Percentiles rank a stretch among this genome's conserved stretches.
Conservation (phyloP, 2,329 filamentous ascomycete species). For the Aureobasidium sp. region DNA sequence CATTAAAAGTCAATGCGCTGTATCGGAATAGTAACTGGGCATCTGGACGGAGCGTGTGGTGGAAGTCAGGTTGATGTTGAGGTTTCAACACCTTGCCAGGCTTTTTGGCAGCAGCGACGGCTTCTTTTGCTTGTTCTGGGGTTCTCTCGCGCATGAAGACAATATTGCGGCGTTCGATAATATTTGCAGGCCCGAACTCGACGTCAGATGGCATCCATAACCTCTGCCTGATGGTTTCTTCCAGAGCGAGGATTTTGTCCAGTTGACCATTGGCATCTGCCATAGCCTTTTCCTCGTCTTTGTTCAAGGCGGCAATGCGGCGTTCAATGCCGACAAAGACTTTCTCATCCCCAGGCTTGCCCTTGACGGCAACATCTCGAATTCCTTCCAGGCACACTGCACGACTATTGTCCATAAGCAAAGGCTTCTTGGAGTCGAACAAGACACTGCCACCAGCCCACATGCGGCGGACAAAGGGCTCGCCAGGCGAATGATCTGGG, state of each 20-base stretch:
- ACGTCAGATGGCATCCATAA: slow-evolving; percentile 36
- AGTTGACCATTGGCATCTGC: slow-evolving; percentile 14
- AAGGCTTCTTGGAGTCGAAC: slow-evolving; percentile 36
- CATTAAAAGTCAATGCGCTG: slow-evolving; percentile 85
- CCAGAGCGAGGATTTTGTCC: slow-evolving; percentile 7
- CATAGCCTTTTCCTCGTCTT: slow-evolving; percentile 24
- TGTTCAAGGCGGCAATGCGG: slow-evolving; percentile 30
- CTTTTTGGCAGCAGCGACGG: slow-evolving; percentile 21
- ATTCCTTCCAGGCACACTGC: slow-evolving; percentile 41
- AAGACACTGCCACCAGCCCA: slow-evolving; percentile 76
- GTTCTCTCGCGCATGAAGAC: slow-evolving; percentile 52
- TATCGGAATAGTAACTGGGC: slow-evolving; percentile 75
- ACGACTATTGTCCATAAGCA: slow-evolving; percentile 26
- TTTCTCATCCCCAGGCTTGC: slow-evolving; percentile 43
- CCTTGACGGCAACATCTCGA: slow-evolving; percentile 40
- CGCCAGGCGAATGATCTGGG: slow-evolving; percentile 63
- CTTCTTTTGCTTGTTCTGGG: slow-evolving; percentile 27
- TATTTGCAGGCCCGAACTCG: slow-evolving; percentile 32
- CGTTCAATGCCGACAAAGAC: slow-evolving; percentile 54
- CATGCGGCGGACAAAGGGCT: slow-evolving; percentile 65
- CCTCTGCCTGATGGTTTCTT: slow-evolving; percentile 30
- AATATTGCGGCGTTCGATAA: slow-evolving; percentile 52
- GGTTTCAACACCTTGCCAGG: slow-evolving; percentile 34
- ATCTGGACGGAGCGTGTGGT: slow-evolving; percentile 55
- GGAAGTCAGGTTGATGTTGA: slow-evolving; percentile 44